phyloP scores from a whole-genome alignment of 2,329 filamentous ascomycete genomes.

The Gnomoniopsis smithogilvyi region DNA sequence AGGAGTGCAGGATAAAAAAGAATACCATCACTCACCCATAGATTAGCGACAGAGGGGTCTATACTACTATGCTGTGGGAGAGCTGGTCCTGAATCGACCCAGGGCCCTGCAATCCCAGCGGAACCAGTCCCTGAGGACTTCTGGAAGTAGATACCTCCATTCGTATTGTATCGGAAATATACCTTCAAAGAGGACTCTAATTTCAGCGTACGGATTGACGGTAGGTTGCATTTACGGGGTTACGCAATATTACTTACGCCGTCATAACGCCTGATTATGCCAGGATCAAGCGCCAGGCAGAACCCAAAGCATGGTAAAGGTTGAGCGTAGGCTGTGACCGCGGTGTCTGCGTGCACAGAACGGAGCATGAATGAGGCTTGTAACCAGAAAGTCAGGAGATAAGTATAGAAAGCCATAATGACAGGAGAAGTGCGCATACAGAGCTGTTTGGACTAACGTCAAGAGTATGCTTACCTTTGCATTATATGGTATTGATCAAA shows the following conservation, averaged over 20 bases:
- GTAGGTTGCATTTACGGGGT: neutral
- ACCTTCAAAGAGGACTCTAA: neutral
- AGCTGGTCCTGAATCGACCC: neutral
- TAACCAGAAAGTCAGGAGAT: neutral
- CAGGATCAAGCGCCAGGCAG: neutral
- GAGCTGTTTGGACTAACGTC: too few relatives aligned
- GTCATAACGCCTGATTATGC: neutral
- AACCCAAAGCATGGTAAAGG: neutral
- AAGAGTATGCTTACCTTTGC: too few relatives aligned
- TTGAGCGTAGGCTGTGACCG: neutral
- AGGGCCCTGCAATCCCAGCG: neutral
- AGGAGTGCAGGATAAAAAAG: neutral
- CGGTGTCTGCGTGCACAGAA: neutral
- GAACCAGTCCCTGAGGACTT: neutral
- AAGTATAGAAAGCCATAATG: neutral
- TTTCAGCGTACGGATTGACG: neutral
- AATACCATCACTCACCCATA: neutral
- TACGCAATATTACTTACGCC: neutral
- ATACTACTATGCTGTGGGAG: neutral
- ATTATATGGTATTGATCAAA: too few relatives aligned
- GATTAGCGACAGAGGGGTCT: neutral
- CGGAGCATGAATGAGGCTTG: neutral
- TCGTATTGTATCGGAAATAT: neutral
- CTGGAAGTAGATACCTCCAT: neutral
- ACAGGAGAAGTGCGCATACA: neutral